Base-by-base conservation (phyloP, 768 basidiomycete species). In the Gymnopilus junonius region DNA sequence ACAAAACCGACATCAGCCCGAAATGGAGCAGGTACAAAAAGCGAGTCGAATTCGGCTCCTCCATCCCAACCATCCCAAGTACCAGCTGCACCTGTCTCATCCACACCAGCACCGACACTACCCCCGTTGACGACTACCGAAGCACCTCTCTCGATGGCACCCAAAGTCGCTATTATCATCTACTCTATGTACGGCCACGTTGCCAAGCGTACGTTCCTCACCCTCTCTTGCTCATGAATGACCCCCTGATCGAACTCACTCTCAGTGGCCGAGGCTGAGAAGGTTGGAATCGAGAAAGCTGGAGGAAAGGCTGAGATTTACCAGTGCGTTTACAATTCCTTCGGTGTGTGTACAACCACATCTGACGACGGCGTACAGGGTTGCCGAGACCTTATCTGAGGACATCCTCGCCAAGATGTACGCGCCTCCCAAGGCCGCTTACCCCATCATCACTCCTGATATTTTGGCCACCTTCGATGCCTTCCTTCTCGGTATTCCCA, bases 401-500 rank as follows among this genome's bases (percentile, higher is more conserved):
- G 92, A 94, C 14, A 72, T 94, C 51, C 80, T 95, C 32, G 69
- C 74, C 43, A 85, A 84, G 75, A 85, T 97, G 87, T 74, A 89
- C 61, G 92, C 92, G 1, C 85, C 88, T 2, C 74, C 89, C 15
- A 93, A 92, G 74, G 84, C 84, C 54, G 76, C 83, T 65, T 93
- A 92, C 73, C 92, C 93, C 3, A 69, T 92, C 68, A 79, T 93
- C 67, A 79, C 76, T 1, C 83, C 88, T 27, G 76, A 79, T 0
- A 77, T 72, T n/a, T 81, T 97, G 43, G 65, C 76, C 31, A 61
- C 77, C 3, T 91, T 82, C 69, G 92, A 96, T 68, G 93, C 86
- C 8, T 88, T 85, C 82, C 66, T 95, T 67, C 80, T 93, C 53
- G 94, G 92, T 63, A 79, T 93, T 61, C 89, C 90, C 58, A 91